Conservation (phyloP, 2,329 filamentous ascomycete species). For the Pyrenophora tritici-repentis region DNA sequence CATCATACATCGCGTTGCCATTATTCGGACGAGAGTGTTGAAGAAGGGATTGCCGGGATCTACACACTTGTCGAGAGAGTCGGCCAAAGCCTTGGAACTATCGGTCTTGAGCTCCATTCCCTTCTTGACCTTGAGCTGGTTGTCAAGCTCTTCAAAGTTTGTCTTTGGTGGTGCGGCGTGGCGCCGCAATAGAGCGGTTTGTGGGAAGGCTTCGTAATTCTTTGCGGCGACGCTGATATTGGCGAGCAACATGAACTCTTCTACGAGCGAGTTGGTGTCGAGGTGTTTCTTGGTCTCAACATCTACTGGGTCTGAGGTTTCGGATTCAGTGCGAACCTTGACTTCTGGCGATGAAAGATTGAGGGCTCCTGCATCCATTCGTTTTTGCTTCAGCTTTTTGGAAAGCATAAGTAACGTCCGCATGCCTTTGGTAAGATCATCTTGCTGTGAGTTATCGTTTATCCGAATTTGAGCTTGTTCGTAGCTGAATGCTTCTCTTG, state of each 20-base stretch:
- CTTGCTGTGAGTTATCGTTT: conserved; percentile 83
- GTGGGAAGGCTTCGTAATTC: conserved; percentile 89
- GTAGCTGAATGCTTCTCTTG: conserved; percentile 95
- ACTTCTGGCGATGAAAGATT: conserved; percentile 98
- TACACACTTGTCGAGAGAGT: conserved; percentile 83
- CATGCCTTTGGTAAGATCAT: conserved; percentile 90
- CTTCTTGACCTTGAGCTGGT: conserved; percentile 87
- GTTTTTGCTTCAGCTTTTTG: conserved; percentile 90
- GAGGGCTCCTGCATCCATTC: conserved; percentile 88
- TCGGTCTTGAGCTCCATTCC: conserved; percentile 80
- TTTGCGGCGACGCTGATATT: conserved; percentile 92
- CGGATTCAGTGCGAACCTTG: conserved; percentile 90
- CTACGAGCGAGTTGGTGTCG: conserved; percentile 95
- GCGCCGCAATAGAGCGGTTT: conserved; percentile 90
- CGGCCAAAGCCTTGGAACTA: conserved; percentile 89
- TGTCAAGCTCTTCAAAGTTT: conserved; percentile 92
- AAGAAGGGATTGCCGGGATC: conserved; percentile 88
- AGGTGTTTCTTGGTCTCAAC: conserved; percentile 94
- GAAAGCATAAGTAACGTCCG: conserved; percentile 84
- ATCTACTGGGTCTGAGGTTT: conserved; percentile 93
- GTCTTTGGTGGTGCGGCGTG: conserved; percentile 91
- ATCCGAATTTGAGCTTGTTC: conserved; percentile 94
- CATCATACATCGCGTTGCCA: conserved; percentile 99
- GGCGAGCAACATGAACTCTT: conserved; percentile 99
- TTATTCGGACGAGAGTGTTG: conserved; percentile 96